Percentiles rank a stretch among this genome's conserved stretches.
Conservation (phyloP, 2,329 filamentous ascomycete genomes). For the Aurifilum marmelostoma region DNA sequence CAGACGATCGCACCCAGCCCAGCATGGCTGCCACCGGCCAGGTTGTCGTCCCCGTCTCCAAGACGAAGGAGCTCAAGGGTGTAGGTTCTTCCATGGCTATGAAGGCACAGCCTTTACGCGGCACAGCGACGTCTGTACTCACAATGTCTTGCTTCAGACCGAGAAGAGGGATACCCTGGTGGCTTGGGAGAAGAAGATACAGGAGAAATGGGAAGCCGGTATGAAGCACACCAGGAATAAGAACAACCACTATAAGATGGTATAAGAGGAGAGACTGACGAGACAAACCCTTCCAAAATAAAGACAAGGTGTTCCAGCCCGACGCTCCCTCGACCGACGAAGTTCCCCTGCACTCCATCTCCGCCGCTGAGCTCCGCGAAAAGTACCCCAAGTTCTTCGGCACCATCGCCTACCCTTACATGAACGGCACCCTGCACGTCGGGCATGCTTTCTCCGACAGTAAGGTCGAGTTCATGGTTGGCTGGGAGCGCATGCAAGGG, state of each 20-base stretch:
- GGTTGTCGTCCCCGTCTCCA: constrained; percentile 57
- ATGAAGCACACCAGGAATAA: not conserved
- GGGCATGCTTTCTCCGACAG: constrained; percentile 90
- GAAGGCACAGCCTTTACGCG: not conserved
- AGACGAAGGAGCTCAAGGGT: constrained; percentile 64
- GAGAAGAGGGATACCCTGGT: constrained; percentile 86
- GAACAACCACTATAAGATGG: not conserved
- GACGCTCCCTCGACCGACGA: constrained; percentile 79
- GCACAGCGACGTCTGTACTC: not conserved
- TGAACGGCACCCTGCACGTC: constrained; percentile 82
- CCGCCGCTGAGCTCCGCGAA: constrained; percentile 73
- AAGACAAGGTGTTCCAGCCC: constrained; percentile 75
- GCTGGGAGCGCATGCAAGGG: constrained; percentile 88
- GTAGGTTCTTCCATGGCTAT: constrained; percentile 41
- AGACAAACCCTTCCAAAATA: not conserved
- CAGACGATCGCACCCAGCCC: constrained; percentile 6
- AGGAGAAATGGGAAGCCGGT: constrained; percentile 75
- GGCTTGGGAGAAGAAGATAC: constrained; percentile 88
- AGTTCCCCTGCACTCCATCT: constrained; percentile 72
- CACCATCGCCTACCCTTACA: constrained; percentile 52
- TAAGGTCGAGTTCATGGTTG: constrained; percentile 91
- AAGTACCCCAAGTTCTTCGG: constrained; percentile 92
- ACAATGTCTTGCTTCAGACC: constrained; percentile 56
- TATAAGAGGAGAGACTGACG: not conserved
- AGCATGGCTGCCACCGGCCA: constrained; percentile 56